phyloP scores from a whole-genome alignment of 768 basidiomycete genomes.

The Psilocybe cubensis region DNA sequence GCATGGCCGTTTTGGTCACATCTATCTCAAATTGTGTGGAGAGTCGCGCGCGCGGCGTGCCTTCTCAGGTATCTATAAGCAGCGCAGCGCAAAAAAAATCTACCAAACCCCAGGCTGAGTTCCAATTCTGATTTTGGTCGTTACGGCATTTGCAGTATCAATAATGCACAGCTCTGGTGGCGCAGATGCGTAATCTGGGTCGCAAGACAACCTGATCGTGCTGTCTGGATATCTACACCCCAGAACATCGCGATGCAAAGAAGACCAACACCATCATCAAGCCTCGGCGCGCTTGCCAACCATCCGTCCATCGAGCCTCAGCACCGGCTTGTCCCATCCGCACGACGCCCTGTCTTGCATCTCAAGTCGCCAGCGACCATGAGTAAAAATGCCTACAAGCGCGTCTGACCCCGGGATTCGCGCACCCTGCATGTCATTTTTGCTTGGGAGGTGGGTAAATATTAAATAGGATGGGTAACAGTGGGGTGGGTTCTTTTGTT shows the following conservation, averaged over 20 bases:
- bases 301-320: no score
- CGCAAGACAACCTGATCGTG: not conserved
- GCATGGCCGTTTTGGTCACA: not conserved
- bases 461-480: no score
- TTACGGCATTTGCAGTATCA: not conserved
- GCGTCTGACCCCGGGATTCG: slow-evolving; percentile 1
- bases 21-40: slow-evolving; percentile 1
- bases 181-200: not conserved
- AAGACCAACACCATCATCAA: no score
- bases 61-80: slow-evolving; percentile 8
- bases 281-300: no score
- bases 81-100: no score
- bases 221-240: not conserved
- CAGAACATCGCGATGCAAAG: no score
- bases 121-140: not conserved
- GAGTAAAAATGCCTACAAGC: not conserved
- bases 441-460: no score
- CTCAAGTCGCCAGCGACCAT: not conserved
- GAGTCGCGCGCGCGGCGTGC: slow-evolving; percentile 2
- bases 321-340: no score
- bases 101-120: not conserved
- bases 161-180: not conserved
- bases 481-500: no score
- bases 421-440: not conserved
- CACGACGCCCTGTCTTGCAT: not conserved